phyloP scores from a whole-genome alignment of 2,329 filamentous ascomycete genomes.

The Podosphaera fusca region DNA sequence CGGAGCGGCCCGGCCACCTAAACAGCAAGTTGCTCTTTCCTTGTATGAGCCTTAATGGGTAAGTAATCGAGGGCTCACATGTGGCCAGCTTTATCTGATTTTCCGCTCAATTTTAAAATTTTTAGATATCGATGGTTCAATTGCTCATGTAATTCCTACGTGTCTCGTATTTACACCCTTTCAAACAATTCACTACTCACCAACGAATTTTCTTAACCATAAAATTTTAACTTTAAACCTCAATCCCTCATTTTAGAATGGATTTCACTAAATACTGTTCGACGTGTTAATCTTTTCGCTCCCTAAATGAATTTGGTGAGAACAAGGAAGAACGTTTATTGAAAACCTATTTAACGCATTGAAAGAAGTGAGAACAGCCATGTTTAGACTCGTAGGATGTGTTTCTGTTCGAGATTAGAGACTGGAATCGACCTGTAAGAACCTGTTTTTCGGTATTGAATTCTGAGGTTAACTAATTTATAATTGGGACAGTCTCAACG shows the following conservation, averaged over 20 bases:
- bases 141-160: too few species aligned
- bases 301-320: background rate
- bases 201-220: too few species aligned
- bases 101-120: too few species aligned
- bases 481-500: background rate
- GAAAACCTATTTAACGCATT: background rate
- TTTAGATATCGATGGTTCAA: too few species aligned
- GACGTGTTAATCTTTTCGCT: background rate
- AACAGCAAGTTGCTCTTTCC: too few species aligned
- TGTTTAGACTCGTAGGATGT: background rate
- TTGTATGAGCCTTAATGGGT: too few species aligned
- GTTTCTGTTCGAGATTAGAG: background rate
- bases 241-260: background rate
- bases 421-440: background rate
- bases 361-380: background rate
- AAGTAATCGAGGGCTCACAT: too few species aligned
- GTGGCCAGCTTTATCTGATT: too few species aligned
- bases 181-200: too few species aligned
- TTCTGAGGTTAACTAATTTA: background rate
- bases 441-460: background rate
- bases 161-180: too few species aligned
- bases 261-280: background rate
- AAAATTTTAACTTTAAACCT: too few species aligned
- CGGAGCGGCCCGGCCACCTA: too few species aligned
- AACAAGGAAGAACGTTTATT: background rate